Evolutionary conservation across 805 yeast species (phyloP), one percentile per base, ranked within the genome.

Genomic region (Saturnispora sanitii): DNA sequence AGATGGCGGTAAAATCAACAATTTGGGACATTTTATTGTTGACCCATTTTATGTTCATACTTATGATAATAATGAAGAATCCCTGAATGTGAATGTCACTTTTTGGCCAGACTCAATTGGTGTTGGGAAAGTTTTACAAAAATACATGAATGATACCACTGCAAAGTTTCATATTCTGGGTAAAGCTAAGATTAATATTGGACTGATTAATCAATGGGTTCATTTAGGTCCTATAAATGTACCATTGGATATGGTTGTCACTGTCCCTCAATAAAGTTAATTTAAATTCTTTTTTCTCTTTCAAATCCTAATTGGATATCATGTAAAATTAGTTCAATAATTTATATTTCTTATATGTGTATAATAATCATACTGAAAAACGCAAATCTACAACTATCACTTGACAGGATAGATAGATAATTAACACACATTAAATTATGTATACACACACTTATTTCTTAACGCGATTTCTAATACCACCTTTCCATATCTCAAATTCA

Each of bases 391-490:
- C 9, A 9, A 9, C 19, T 26, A n/a, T n/a, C n/a, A n/a, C n/a
- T n/a, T n/a, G n/a, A n/a, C n/a, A n/a, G n/a, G n/a, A n/a, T n/a
- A n/a, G n/a, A n/a, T n/a, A n/a, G n/a, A n/a, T n/a, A n/a, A n/a
- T n/a, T n/a, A n/a, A n/a, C n/a, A n/a, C n/a, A n/a, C n/a, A n/a
- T n/a, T n/a, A n/a, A n/a, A n/a, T n/a, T 16, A 20, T 13, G 8
- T 29, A 21, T 18, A 37, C 16, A 37, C 20, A 30, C 30, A 30
- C n/a, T 37, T 37, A 25, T 37, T 21, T n/a, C n/a, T n/a, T n/a
- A n/a, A n/a, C n/a, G n/a, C n/a, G n/a, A n/a, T n/a, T n/a, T 18
- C 67, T 41, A 12, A 62, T 48, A 1, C 67, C 67, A 4, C 66
- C 66, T 34, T 56, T 60, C 67, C 67, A 62, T 7, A 62, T 55